phyloP scores from a whole-genome alignment of 2,329 filamentous ascomycete genomes.

The Cordyceps fumosorosea region DNA sequence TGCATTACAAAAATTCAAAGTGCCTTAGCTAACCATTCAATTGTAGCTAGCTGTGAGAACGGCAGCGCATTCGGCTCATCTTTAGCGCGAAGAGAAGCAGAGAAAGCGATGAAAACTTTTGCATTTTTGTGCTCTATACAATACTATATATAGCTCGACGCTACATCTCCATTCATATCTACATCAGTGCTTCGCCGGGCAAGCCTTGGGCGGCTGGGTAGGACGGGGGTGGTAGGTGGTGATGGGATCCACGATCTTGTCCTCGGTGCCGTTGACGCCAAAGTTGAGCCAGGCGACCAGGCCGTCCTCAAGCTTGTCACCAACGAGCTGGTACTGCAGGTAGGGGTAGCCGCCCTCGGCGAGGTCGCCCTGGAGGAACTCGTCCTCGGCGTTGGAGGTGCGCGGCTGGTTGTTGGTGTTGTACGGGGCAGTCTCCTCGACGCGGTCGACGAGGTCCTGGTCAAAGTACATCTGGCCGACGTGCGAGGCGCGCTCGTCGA shows the following conservation, averaged over 20 bases:
- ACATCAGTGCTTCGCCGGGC: neutral
- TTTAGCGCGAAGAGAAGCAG: neutral
- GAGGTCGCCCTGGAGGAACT: slow-evolving; percentile 38
- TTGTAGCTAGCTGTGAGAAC: too few relatives aligned
- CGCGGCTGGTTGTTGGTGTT: slow-evolving; percentile 34
- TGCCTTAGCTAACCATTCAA: too few relatives aligned
- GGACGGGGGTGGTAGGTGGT: slow-evolving; percentile 10
- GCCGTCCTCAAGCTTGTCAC: slow-evolving; percentile 43
- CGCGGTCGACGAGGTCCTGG: slow-evolving; percentile 43
- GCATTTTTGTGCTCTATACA: neutral
- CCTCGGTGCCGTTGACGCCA: slow-evolving; percentile 33
- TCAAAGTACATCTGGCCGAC: slow-evolving; percentile 60
- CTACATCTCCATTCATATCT: neutral
- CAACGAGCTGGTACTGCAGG: slow-evolving; percentile 50
- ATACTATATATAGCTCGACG: neutral
- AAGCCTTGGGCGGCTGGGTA: neutral
- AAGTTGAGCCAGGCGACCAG: slow-evolving; percentile 48
- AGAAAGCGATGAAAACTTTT: neutral
- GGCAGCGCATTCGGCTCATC: too few relatives aligned
- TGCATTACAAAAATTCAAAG: too few relatives aligned
- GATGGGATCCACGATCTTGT: neutral
- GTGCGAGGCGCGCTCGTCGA: slow-evolving; percentile 44
- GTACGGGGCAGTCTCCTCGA: slow-evolving; percentile 42
- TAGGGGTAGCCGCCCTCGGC: slow-evolving; percentile 49
- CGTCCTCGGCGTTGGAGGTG: slow-evolving; percentile 45